A percentile compares a stretch with the other conserved stretches of the same genome.
phyloP scores from a whole-genome alignment of 495 filamentous ascomycete genomes.

The Hyphodiscus hymeniophilus region DNA sequence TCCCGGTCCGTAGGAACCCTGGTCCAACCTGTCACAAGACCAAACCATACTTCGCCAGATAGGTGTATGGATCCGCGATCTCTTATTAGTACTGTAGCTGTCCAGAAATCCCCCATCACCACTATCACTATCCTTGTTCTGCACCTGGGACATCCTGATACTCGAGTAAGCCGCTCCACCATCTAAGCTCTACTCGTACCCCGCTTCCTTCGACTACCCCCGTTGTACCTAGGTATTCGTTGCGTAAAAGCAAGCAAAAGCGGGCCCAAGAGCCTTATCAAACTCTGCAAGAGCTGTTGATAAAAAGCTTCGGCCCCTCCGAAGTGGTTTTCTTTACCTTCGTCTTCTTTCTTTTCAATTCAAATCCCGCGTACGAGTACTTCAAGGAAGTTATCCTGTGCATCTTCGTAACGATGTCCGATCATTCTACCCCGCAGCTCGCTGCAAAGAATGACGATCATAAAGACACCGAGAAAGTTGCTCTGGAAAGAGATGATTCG shows the following conservation, averaged over 20 bases:
- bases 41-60: background rate
- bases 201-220: too few relatives aligned
- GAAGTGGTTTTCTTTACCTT: too few relatives aligned
- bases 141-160: background rate
- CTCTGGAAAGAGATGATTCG: background rate
- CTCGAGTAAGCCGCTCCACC: background rate
- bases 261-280: too few relatives aligned
- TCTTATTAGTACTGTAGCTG: too few relatives aligned
- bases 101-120: too few relatives aligned
- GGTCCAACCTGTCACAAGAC: background rate
- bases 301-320: too few relatives aligned
- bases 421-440: background rate
- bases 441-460: background rate
- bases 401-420: constrained; percentile 4
- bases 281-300: too few relatives aligned
- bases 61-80: background rate
- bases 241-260: too few relatives aligned
- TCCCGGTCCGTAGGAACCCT: too few relatives aligned
- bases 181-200: background rate
- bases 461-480: constrained; percentile 13
- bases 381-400: background rate
- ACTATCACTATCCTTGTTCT: background rate
- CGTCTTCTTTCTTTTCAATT: too few relatives aligned
- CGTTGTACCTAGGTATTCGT: too few relatives aligned
- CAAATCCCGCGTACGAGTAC: too few relatives aligned